Evolutionary conservation across 768 basidiomycete genomes (phyloP).

Genomic region (Suillus lakei): DNA sequence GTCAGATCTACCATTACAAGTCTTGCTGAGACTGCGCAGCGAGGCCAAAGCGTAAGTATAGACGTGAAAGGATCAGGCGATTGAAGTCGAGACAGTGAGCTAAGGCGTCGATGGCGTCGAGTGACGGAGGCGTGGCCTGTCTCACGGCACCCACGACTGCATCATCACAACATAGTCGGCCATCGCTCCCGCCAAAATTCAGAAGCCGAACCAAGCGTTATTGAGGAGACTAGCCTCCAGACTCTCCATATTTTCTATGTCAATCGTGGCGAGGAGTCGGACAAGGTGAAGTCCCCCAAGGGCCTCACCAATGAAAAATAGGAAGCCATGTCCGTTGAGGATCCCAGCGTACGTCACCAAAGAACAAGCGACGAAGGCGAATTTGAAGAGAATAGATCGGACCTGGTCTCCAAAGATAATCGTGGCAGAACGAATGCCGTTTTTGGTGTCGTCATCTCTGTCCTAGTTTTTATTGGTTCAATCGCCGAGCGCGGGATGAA

Average conservation of each 20-base stretch:
- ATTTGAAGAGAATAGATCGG: constrained; percentile 55
- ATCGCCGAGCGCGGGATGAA: constrained; percentile 39
- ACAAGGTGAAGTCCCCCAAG: not conserved
- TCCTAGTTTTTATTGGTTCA: constrained; percentile 69
- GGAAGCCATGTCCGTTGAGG: constrained; percentile 45
- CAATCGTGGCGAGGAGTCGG: not conserved
- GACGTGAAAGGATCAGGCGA: too few relatives aligned
- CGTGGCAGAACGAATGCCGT: constrained; percentile 75
- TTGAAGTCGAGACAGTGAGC: too few relatives aligned
- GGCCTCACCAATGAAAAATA: not conserved
- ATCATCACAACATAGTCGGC: not conserved
- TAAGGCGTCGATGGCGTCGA: too few relatives aligned
- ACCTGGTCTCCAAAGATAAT: constrained; percentile 69
- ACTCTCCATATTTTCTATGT: not conserved
- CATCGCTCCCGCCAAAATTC: not conserved
- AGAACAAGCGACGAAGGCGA: constrained; percentile 57
- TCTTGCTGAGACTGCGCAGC: too few relatives aligned
- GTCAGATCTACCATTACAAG: too few relatives aligned
- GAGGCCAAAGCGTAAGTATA: too few relatives aligned
- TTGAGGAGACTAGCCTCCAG: not conserved
- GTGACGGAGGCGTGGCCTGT: too few relatives aligned
- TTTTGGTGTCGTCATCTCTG: constrained; percentile 70
- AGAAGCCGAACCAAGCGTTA: not conserved
- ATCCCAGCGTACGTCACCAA: constrained; percentile 53
- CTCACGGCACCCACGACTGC: not conserved